These are phyloP conservation scores for Chalciporus piperatoides DNA, from an alignment of 1,284 basidiomycete genomes.

Conservation along the genomic window DNA sequence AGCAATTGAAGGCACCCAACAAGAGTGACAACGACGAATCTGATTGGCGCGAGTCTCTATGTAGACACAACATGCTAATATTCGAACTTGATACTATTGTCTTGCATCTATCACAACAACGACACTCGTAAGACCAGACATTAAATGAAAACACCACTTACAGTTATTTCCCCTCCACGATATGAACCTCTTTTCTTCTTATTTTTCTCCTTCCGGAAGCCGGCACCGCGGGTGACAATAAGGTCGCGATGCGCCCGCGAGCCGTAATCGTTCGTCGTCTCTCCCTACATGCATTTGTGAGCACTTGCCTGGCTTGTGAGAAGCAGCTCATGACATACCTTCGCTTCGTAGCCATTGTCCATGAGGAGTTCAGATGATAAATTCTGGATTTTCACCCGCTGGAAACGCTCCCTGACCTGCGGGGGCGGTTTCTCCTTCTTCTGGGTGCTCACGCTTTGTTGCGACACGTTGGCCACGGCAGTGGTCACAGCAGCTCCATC, in stretches of 20 bases:
- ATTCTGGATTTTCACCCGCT: constrained; percentile 73
- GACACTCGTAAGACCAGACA: constrained; percentile 4
- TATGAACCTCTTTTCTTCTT: constrained; percentile 98
- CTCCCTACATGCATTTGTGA: constrained; percentile 22
- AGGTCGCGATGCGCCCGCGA: constrained; percentile 82
- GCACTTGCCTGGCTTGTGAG: background rate
- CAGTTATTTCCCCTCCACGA: constrained; percentile 87
- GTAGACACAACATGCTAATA: background rate
- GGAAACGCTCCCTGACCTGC: constrained; percentile 64
- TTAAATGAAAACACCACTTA: constrained; percentile 37
- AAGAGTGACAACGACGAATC: background rate
- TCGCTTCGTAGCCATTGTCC: constrained; percentile 83
- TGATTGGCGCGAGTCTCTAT: background rate
- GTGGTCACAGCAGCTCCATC: constrained; percentile 51
- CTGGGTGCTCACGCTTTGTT: constrained; percentile 5
- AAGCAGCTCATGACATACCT: constrained; percentile 48
- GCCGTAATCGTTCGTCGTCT: constrained; percentile 78
- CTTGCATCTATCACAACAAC: constrained; percentile 55
- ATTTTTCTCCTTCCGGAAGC: constrained; percentile 98
- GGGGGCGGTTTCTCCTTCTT: constrained; percentile 36
- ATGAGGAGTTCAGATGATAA: constrained; percentile 60
- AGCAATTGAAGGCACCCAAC: background rate
- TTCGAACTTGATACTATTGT: constrained; percentile 82
- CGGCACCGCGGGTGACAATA: constrained; percentile 89
- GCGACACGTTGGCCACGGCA: constrained; percentile 29